Conservation (phyloP, 176 grass and related monocot species). For the Hordeum vulgare region DNA sequence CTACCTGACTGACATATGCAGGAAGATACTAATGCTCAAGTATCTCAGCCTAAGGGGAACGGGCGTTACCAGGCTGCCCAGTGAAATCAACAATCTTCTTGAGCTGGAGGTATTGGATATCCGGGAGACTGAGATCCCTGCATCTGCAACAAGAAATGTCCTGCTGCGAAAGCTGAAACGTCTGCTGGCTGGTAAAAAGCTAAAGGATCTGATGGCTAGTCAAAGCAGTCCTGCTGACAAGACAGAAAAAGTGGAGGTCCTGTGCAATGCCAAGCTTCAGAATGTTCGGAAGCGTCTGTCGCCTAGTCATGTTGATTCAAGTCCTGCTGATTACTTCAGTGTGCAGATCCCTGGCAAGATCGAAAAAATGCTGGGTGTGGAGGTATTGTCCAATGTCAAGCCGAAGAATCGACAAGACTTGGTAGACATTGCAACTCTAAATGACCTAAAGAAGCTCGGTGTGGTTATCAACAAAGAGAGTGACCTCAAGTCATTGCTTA, state of each 20-base stretch:
- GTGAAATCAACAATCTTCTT: slow-evolving; percentile 14
- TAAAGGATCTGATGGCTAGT: too few relatives aligned
- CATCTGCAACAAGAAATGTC: background rate
- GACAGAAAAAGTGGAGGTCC: too few relatives aligned
- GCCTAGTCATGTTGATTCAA: background rate
- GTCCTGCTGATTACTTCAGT: background rate
- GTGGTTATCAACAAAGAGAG: background rate
- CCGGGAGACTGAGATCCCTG: background rate
- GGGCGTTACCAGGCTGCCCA: background rate
- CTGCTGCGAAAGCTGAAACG: background rate
- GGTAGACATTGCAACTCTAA: background rate
- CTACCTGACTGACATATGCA: background rate
- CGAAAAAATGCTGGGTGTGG: background rate
- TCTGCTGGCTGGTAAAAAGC: background rate
- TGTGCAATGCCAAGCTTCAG: too few relatives aligned
- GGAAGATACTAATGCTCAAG: background rate
- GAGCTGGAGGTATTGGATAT: slow-evolving; percentile 27
- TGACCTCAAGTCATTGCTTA: background rate
- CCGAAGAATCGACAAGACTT: background rate
- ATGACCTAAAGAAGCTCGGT: background rate
- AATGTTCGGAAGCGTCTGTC: background rate
- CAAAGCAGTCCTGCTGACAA: too few relatives aligned
- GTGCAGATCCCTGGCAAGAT: background rate
- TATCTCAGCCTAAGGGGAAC: slow-evolving; percentile 5
- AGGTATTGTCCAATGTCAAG: background rate